Evolutionary conservation across 2,329 filamentous ascomycete genomes (phyloP), one percentile per base, ranked within the genome.

Genomic region (Aspergillus spinulosporus): DNA sequence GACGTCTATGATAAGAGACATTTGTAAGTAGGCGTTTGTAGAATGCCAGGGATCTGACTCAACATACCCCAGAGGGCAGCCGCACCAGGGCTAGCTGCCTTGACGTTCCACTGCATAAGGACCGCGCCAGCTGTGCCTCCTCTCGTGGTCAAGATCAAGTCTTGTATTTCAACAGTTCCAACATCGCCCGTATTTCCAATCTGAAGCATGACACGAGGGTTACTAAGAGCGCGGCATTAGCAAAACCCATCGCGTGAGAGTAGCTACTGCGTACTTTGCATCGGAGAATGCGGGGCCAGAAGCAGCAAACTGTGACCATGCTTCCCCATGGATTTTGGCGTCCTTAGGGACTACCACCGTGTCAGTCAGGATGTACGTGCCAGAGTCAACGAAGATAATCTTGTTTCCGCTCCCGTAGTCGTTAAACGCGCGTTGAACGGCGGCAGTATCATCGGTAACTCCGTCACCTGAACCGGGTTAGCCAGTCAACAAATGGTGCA

Each of bases 371-470:
- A 77, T 63, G 58, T 81, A 85, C 14, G 80, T 70, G 43, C 83
- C 83, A 57, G 77, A 75, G 64, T 84, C 81, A 56, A 85, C 74
- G 69, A 79, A 85, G 8, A 83, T 70, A 43, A 85, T 72, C 59
- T 80, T 78, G 9, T 71, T 66, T 4, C 75, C 75, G 6, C 67
- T 64, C 1, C 62, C 51, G 9, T 62, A 56, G 6, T 70, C 28
- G 39, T 55, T 43, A 11, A 51, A 55, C n/a, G 36, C 50, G 15
- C 32, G 36, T 49, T 55, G 52, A 12, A 58, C 34, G 1, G 56
- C 56, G 7, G 42, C 51, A 1, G 56, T 51, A 31, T 55, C 51
- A 37, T 58, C 56, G 12, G 51, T 50, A 3, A 44, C 48, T 3
- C 52, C 52, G n/a, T 55, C 52, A 39, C 46, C 52, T 49, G 29